Base-by-base conservation (phyloP, 371 early-diverging fungal species). In the Rhizomucor miehei region DNA sequence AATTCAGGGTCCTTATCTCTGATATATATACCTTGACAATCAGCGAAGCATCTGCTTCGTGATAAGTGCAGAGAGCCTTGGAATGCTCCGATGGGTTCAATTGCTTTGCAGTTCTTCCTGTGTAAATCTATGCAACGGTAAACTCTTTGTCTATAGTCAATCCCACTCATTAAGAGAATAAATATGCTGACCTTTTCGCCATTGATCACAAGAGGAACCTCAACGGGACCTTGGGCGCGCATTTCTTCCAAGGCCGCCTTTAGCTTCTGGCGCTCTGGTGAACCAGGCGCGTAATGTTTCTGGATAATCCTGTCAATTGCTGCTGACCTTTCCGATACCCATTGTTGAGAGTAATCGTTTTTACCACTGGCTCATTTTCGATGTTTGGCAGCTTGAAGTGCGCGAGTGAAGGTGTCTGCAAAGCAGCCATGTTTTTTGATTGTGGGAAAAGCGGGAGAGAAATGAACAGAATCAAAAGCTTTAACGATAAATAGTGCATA, bases 331-430 rank as follows among this genome's bases (percentile, higher is more conserved):
- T n/a, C n/a, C n/a, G n/a, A n/a, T n/a, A n/a, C n/a, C n/a, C n/a
- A n/a, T n/a, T n/a, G n/a, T n/a, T n/a, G n/a, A 11, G n/a, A 51
- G 37, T n/a, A 14, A 24, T 20, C 20, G 19, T 11, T 41, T 6
- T 70, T 74, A 86, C 88, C 87, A 92, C 90, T 52, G 93, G 91
- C 84, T 96, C 95, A 74, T 96, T 96, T 46, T 74, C 69, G 56
- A 93, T 86, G 56, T 77, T 74, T 37, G 95, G 97, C 56, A 96
- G 75, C 72, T 80, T 86, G 78, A 89, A 88, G 57, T 80, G 71
- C 57, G 84, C 86, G 59, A 87, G 81, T 54, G 67, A 71, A 57
- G 85, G 81, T 56, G 81, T 81, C 35, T 53, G 54, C 20, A 51
- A 40, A 11, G 54, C 41, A 11, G 6, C 11, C 29, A 29, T 29